These are phyloP conservation scores for Coniochaeta sp. DNA, from an alignment of 2,329 filamentous ascomycete species.

Conservation along the genomic window DNA sequence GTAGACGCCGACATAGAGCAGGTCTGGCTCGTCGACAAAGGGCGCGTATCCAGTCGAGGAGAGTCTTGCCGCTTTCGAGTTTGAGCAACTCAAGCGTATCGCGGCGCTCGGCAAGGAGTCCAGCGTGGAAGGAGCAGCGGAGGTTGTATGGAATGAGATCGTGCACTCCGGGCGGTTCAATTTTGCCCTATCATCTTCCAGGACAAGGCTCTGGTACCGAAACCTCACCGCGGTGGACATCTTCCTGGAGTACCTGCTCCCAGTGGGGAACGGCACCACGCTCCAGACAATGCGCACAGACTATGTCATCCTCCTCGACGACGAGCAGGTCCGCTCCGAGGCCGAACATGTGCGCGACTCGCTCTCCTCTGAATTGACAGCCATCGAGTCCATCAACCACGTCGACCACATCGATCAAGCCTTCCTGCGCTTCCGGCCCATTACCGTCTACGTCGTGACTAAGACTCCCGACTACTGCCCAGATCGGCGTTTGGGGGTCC, in stretches of 20 bases:
- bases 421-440: not conserved
- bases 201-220: not conserved
- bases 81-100: not conserved
- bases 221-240: not conserved
- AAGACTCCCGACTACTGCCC: not conserved
- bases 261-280: not conserved
- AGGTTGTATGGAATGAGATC: not conserved
- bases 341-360: not conserved
- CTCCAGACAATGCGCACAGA: not conserved
- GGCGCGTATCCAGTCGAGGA: not conserved
- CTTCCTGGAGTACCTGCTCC: not conserved
- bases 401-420: not conserved
- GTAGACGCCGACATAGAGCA: not conserved
- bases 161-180: not conserved
- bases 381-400: not conserved
- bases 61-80: not conserved
- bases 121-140: not conserved
- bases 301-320: not conserved
- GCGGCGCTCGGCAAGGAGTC: not conserved
- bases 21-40: not conserved
- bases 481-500: not conserved
- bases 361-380: not conserved
- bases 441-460: not conserved
- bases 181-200: not conserved
- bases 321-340: not conserved